Base-by-base conservation (phyloP, 2,329 filamentous ascomycete species). In the Arthroderma sp. region DNA sequence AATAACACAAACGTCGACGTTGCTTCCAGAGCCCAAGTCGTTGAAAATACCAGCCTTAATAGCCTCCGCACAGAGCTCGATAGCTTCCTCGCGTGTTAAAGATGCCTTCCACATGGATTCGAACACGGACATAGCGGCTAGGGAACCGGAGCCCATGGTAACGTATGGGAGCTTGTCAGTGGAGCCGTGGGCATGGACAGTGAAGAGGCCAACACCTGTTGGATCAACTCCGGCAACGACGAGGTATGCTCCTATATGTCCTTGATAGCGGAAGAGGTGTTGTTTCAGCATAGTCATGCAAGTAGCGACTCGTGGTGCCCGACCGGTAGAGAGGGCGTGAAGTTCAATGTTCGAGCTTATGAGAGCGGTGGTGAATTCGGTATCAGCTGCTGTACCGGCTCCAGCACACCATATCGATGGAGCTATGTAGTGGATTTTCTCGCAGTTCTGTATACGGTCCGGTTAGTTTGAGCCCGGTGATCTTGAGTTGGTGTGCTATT, bases 251-350 rank as follows among this genome's bases (percentile, higher is more conserved):
- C 93, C 91, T 56, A 98, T 94, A 71, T 98, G 78, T 55, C 91
- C 91, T 67, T 98, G 91, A 74, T 98, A 85, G 57, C 85, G 81
- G 83, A 98, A 98, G 51, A 98, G 84, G 67, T 98, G 91, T 71
- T 98, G 91, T 75, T 98, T 98, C 53, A 98, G 81, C 74, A 98
- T 82, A 42, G 91, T 98, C 91, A 98, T 98, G 75, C 88, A 94
- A 51, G 91, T 98, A 55, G 95, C 88, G 56, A 98, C 93, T 62
- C 91, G 87, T 49, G 91, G 89, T 68, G 91, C 87, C 65, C 91
- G 89, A 66, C 89, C 89, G 29, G 91, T 96, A 46, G 87, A 95
- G 58, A 98, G 82, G 45, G 89, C 78, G 73, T 98, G 91, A 49
- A 98, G 81, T 73, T 98, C 91, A 63, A 98, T 83, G 72, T 96